Percentiles rank a stretch among this genome's conserved stretches.
These are phyloP conservation scores for Penicillium subrubescens DNA, from an alignment of 495 filamentous ascomycete species.

Conservation along the genomic window DNA sequence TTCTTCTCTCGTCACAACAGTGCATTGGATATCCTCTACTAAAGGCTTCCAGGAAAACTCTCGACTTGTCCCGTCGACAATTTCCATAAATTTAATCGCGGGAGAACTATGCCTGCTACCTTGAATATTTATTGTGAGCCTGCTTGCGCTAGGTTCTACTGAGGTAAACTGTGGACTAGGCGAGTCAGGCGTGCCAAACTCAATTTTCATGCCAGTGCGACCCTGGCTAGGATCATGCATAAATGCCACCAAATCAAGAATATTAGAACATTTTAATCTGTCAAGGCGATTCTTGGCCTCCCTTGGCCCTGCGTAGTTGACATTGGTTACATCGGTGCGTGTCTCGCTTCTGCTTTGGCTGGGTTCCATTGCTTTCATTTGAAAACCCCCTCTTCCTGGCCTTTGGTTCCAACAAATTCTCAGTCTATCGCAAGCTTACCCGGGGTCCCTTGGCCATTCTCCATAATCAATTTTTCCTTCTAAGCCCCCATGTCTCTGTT, in stretches of 20 bases:
- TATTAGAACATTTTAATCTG: not conserved
- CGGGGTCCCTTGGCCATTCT: not conserved
- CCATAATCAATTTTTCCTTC: not conserved
- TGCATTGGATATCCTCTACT: too few species aligned
- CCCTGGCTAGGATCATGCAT: not conserved
- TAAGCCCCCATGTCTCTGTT: not conserved
- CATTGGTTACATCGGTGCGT: not conserved
- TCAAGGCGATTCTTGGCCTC: not conserved
- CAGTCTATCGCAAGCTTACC: not conserved
- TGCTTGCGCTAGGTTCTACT: not conserved
- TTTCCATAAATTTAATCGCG: too few species aligned
- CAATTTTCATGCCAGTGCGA: not conserved
- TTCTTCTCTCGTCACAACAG: too few species aligned
- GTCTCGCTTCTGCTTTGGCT: not conserved
- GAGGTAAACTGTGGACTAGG: not conserved
- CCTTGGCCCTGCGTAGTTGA: not conserved
- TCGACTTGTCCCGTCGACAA: too few species aligned
- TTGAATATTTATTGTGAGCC: not conserved
- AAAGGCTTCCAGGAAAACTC: too few species aligned
- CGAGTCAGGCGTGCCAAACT: not conserved
- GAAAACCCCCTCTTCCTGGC: not conserved
- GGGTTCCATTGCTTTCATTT: not conserved
- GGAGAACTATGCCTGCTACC: not conserved
- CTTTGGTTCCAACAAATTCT: not conserved
- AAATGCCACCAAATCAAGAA: not conserved